phyloP scores from a whole-genome alignment of 225 moss, liverwort and hornwort species.

The Antitrichia curtipendula region DNA sequence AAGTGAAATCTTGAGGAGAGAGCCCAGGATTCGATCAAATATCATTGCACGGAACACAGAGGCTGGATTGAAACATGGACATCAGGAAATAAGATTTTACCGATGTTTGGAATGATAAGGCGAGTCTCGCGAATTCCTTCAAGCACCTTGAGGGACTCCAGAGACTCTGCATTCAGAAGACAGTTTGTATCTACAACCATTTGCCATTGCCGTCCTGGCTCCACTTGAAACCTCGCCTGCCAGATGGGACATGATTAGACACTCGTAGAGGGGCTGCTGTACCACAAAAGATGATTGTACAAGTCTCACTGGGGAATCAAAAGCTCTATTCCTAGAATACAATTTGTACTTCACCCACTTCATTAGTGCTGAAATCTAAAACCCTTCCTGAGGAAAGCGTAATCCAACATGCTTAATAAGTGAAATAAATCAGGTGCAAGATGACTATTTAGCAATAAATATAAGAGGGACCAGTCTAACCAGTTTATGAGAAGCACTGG shows the following conservation, averaged over 20 bases:
- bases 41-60: not conserved
- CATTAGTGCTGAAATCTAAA: not conserved
- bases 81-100: slow-evolving; percentile 3
- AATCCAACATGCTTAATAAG: not conserved
- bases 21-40: not conserved
- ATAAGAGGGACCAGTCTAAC: not conserved
- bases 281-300: not conserved
- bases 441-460: not conserved
- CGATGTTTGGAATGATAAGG: slow-evolving; percentile 68
- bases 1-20: not conserved
- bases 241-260: not conserved
- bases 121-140: slow-evolving; percentile 79
- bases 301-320: not conserved
- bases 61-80: not conserved
- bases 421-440: not conserved
- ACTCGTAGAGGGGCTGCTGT: not conserved
- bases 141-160: slow-evolving; percentile 53
- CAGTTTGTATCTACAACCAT: slow-evolving; percentile 67
- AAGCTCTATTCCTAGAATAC: not conserved
- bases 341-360: not conserved
- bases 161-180: slow-evolving; percentile 41
- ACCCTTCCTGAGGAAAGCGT: not conserved
- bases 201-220: slow-evolving; percentile 57
- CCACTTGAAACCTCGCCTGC: slow-evolving; percentile 30
- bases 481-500: slow-evolving; percentile 15